Conservation (phyloP, 108 stramenopile genomes). For the Chaetoceros tenuissimus region DNA sequence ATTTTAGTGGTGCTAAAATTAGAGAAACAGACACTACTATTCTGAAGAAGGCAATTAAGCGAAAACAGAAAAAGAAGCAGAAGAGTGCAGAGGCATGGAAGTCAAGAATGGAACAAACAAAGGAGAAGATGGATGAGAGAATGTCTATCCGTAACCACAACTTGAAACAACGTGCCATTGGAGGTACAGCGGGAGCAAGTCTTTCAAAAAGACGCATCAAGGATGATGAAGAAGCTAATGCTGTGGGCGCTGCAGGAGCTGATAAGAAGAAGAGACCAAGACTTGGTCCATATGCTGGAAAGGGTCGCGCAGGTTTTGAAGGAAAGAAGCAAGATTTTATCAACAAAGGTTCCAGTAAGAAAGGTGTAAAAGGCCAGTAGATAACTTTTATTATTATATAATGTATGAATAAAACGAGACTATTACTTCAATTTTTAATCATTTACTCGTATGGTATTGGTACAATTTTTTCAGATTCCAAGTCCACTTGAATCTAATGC, state of each 20-base stretch:
- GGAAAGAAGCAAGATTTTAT: conserved; percentile 74
- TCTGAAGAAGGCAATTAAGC: conserved; percentile 75
- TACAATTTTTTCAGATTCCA: too few relatives aligned
- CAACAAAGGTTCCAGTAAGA: conserved; percentile 32
- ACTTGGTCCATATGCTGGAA: conserved; percentile 30
- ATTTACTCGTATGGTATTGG: too few relatives aligned
- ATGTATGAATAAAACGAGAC: too few relatives aligned
- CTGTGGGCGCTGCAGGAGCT: conserved; percentile 2
- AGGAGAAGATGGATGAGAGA: conserved; percentile 56
- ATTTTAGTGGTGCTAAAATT: conserved; percentile 27
- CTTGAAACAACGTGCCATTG: conserved; percentile 57
- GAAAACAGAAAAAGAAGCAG: conserved; percentile 79
- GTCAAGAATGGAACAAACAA: conserved; percentile 53
- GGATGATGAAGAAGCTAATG: conserved; percentile 2
- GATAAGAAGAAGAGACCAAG: conserved; percentile 25
- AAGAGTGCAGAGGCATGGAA: conserved; percentile 79
- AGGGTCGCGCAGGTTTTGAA: conserved; percentile 75
- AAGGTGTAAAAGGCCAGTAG: conserved; percentile 11
- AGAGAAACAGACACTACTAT: conserved; percentile 71
- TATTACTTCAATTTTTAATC: too few relatives aligned
- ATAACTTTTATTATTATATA: too few relatives aligned
- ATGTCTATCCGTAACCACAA: conserved; percentile 83
- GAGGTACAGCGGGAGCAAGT: conserved; percentile 47
- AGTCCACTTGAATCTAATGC: too few relatives aligned
- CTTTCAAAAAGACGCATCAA: conserved; percentile 6